These are phyloP conservation scores for Dendrobium officinale DNA, from an alignment of 106 monocot species.

Conservation along the genomic window DNA sequence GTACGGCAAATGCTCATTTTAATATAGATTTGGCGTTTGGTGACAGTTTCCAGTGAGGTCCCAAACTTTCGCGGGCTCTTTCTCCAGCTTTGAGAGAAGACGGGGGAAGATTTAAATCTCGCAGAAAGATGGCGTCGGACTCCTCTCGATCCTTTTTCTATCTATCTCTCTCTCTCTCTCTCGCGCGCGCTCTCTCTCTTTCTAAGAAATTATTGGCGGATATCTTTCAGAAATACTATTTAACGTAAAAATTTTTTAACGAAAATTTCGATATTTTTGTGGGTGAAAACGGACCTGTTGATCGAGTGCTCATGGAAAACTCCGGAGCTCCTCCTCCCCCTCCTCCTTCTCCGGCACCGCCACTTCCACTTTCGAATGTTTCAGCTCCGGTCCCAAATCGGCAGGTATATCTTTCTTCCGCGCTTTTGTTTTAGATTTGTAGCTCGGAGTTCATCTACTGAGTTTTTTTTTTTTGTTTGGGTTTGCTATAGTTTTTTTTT, in stretches of 20 bases:
- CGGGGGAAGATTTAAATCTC: not conserved
- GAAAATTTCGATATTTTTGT: not conserved
- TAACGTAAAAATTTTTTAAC: not conserved
- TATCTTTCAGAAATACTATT: not conserved
- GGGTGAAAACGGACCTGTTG: not conserved
- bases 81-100: not conserved
- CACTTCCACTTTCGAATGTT: not conserved
- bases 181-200: not conserved
- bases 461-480: not conserved
- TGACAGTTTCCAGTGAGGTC: not conserved
- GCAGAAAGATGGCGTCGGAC: not conserved
- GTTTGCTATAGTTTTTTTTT: not conserved
- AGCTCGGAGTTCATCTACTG: not conserved
- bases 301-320: conserved; percentile 1
- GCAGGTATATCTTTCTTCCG: not conserved
- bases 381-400: not conserved
- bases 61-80: not conserved
- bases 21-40: not conserved
- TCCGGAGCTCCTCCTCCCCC: not conserved
- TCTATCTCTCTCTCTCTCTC: not conserved
- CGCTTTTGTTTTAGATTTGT: not conserved
- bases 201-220: not conserved
- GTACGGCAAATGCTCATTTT: not conserved
- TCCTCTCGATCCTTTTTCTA: not conserved
- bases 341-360: not conserved